phyloP scores from a whole-genome alignment of 1,284 basidiomycete genomes.

The Apiotrichum gamsii region DNA sequence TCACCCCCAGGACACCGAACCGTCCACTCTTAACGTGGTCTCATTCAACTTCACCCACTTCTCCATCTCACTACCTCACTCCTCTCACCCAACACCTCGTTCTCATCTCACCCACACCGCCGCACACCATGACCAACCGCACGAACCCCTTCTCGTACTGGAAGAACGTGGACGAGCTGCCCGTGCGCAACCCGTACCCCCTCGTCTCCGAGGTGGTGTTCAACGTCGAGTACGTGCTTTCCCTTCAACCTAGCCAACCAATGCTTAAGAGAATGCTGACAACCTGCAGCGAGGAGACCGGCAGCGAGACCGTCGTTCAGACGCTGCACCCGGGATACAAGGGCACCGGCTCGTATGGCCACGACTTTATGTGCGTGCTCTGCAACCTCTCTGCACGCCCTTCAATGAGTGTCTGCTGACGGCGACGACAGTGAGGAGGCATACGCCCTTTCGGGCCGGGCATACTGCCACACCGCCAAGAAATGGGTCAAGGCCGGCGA shows the following conservation, averaged over 20 bases:
- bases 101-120: too few species aligned
- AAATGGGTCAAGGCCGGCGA: constrained; percentile 8
- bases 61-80: too few species aligned
- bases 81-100: too few species aligned
- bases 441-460: constrained; percentile 5
- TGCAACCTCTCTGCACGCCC: too few species aligned
- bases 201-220: neutral
- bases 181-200: neutral
- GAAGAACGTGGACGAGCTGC: neutral
- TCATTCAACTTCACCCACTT: too few species aligned
- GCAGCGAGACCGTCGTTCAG: neutral
- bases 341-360: neutral
- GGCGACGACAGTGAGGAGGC: constrained; percentile 6
- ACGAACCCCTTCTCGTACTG: too few species aligned
- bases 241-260: neutral
- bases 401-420: neutral
- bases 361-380: neutral
- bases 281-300: neutral
- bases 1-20: too few species aligned
- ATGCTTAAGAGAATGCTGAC: too few species aligned
- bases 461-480: constrained; percentile 57
- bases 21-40: too few species aligned
- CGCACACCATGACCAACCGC: neutral
- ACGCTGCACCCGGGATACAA: neutral
- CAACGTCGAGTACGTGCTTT: neutral